Evolutionary conservation across 2,329 filamentous ascomycete genomes (phyloP).

Genomic region (Hypomyces perniciosus): DNA sequence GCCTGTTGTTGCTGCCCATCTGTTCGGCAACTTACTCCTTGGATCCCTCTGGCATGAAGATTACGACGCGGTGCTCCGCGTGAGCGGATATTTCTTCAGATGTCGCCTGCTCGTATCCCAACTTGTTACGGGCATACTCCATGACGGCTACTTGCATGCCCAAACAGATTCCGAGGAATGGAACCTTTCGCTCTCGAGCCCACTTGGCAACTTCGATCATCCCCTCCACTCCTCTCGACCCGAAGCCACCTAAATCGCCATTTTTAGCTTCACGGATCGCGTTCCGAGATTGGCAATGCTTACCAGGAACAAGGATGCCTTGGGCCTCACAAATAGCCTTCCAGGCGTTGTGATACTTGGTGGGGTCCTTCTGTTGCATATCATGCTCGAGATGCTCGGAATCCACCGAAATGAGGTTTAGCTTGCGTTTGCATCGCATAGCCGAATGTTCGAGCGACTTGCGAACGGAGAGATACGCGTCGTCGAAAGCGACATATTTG

Average conservation of each 20-base stretch:
- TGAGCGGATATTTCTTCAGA: conserved; percentile 50
- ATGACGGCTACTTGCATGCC: conserved; percentile 92
- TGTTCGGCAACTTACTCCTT: conserved; percentile 29
- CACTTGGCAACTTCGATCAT: conserved; percentile 87
- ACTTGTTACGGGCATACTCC: conserved; percentile 75
- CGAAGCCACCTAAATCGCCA: conserved; percentile 68
- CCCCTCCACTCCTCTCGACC: conserved; percentile 73
- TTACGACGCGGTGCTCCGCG: conserved; percentile 63
- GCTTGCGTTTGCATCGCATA: conserved; percentile 75
- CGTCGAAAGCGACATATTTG: conserved; percentile 81
- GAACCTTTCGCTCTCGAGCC: conserved; percentile 74
- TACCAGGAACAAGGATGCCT: conserved; percentile 41
- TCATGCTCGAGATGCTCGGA: conserved; percentile 73
- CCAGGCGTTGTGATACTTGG: conserved; percentile 82
- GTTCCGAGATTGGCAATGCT: background rate
- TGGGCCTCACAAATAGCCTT: conserved; percentile 65
- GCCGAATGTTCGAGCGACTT: conserved; percentile 88
- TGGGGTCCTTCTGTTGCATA: conserved; percentile 55
- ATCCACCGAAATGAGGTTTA: conserved; percentile 81
- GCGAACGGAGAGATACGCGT: conserved; percentile 75
- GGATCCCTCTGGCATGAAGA: conserved; percentile 80
- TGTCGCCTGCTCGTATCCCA: conserved; percentile 51
- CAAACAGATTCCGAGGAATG: conserved; percentile 84
- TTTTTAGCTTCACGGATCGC: conserved; percentile 1
- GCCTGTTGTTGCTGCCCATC: background rate